These are phyloP conservation scores for Platanthera zijinensis DNA, from an alignment of 106 monocot species.

Conservation along the genomic window DNA sequence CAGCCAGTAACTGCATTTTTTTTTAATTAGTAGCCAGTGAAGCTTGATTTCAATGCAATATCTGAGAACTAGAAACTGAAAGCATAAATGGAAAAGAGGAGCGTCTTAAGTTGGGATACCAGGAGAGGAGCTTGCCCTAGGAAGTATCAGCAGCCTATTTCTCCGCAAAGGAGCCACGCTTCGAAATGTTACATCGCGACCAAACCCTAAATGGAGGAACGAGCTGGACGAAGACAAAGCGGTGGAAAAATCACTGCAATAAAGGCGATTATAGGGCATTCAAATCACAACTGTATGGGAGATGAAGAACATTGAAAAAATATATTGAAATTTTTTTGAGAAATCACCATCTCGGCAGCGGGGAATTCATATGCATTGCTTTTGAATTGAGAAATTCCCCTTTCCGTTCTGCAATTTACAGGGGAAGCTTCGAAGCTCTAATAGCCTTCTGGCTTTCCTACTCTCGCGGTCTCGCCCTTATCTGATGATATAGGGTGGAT, in stretches of 20 bases:
- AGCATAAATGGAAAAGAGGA: not conserved
- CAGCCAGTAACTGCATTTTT: not conserved
- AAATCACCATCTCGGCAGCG: conserved; percentile 2
- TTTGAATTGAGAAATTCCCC: not conserved
- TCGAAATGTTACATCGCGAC: not conserved
- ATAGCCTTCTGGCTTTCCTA: not conserved
- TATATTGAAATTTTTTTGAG: not conserved
- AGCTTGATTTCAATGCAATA: not conserved
- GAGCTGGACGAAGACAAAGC: not conserved
- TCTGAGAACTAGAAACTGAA: not conserved
- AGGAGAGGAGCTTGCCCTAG: conserved; percentile 8
- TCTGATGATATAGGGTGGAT: not conserved
- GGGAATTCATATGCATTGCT: not conserved
- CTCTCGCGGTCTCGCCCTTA: not conserved
- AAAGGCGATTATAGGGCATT: not conserved
- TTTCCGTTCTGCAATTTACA: not conserved
- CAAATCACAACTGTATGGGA: not conserved
- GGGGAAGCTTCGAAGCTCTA: too few relatives aligned
- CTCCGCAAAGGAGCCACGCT: not conserved
- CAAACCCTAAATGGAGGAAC: conserved; percentile 2
- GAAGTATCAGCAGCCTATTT: not conserved
- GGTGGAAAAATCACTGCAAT: not conserved
- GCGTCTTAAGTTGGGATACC: not conserved
- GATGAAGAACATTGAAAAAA: not conserved
- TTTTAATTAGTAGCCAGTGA: not conserved